Evolutionary conservation across 345 rosid genomes (phyloP).

Genomic region (Citrus sp.): DNA sequence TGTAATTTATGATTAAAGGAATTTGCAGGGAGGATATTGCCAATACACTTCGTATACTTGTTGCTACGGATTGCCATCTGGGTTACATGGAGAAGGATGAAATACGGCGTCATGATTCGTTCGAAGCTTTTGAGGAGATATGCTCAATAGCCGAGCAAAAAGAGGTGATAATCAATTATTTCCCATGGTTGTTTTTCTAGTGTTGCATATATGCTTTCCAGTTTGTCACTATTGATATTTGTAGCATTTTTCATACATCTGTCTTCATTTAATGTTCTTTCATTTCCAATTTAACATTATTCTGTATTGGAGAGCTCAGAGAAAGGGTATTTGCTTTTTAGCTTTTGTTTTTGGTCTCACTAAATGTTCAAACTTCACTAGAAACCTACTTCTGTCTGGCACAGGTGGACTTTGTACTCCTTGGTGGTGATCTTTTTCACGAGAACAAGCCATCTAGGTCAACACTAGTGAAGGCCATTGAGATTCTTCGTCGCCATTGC

Average conservation of each 20-base stretch:
- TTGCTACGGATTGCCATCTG: constrained; percentile 93
- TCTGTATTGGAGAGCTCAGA: not conserved
- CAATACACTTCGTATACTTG: constrained; percentile 70
- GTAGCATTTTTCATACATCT: not conserved
- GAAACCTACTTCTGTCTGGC: constrained; percentile 14
- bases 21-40: constrained; percentile 56
- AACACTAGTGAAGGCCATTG: constrained; percentile 88
- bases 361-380: not conserved
- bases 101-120: constrained; percentile 88
- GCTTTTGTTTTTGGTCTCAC: not conserved
- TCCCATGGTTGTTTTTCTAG: constrained; percentile 3
- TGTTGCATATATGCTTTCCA: not conserved
- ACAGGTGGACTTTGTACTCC: constrained; percentile 89
- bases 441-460: constrained; percentile 98
- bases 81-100: constrained; percentile 99
- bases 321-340: not conserved
- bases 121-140: constrained; percentile 90
- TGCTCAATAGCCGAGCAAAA: constrained; percentile 91
- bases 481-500: constrained; percentile 94
- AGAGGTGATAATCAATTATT: constrained; percentile 38
- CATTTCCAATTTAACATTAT: not conserved
- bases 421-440: constrained; percentile 98
- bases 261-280: not conserved
- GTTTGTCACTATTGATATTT: constrained; percentile 1
- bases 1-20: not conserved